Conservation (phyloP, 257 asterid species). For the Solanum ossicruentum region DNA sequence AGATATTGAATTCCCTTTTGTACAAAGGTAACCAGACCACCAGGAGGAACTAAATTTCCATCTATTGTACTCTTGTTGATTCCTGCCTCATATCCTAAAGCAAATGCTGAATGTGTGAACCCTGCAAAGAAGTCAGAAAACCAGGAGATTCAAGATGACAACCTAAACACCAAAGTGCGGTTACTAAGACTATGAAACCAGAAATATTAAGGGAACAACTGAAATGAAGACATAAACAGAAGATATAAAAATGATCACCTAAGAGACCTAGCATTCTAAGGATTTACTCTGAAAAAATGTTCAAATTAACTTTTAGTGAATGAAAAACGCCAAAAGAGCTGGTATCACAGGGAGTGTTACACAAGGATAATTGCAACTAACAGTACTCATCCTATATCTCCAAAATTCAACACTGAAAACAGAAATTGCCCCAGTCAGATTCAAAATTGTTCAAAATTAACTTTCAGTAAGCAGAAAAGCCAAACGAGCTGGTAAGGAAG, state of each 20-base stretch:
- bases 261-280: neutral
- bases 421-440: neutral
- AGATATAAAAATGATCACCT: neutral
- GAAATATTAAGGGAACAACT: neutral
- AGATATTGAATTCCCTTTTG: slow-evolving; percentile 94
- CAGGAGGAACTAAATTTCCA: slow-evolving; percentile 89
- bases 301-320: neutral
- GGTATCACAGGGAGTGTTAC: neutral
- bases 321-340: neutral
- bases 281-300: neutral
- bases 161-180: neutral
- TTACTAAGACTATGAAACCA: neutral
- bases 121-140: slow-evolving; percentile 35
- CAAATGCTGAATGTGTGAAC: slow-evolving; percentile 79
- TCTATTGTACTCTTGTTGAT: slow-evolving; percentile 60
- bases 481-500: neutral
- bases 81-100: slow-evolving; percentile 90
- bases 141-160: neutral
- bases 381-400: neutral
- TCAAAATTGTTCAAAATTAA: neutral
- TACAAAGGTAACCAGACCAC: slow-evolving; percentile 74
- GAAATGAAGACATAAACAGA: neutral
- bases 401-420: neutral
- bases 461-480: neutral
- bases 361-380: neutral